Evolutionary conservation across 2,329 filamentous ascomycete species (phyloP).

Genomic region (Calonectria ilicicola): DNA sequence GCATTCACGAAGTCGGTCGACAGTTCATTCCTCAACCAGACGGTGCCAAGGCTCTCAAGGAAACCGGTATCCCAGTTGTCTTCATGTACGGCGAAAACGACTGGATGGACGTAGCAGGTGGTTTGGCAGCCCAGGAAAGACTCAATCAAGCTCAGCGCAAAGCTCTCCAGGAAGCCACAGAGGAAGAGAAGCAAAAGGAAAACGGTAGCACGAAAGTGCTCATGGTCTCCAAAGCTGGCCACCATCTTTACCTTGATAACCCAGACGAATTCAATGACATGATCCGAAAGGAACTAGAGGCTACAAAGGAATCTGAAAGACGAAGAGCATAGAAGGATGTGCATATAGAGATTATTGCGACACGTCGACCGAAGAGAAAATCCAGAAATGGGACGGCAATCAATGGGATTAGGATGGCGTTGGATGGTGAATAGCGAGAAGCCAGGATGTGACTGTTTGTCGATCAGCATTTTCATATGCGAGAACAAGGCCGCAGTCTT

Average conservation of each 20-base stretch:
- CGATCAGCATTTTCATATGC: constrained; percentile 24
- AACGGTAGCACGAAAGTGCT: constrained; percentile 86
- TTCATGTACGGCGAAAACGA: constrained; percentile 98
- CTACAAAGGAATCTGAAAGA: constrained; percentile 53
- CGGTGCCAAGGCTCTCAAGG: constrained; percentile 46
- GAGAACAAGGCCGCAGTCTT: constrained; percentile 23
- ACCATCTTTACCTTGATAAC: constrained; percentile 72
- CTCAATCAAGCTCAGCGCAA: constrained; percentile 76
- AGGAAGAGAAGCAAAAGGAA: constrained; percentile 77
- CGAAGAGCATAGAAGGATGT: constrained; percentile 34
- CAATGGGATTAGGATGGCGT: constrained; percentile 33
- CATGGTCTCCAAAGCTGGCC: constrained; percentile 73
- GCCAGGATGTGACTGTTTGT: constrained; percentile 21
- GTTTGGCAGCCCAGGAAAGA: constrained; percentile 82
- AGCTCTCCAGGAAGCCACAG: constrained; percentile 70
- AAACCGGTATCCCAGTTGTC: constrained; percentile 83
- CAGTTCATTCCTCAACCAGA: constrained; percentile 61
- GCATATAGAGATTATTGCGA: background rate
- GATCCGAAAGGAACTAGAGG: constrained; percentile 65
- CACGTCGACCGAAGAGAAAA: background rate
- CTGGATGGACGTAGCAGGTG: constrained; percentile 97
- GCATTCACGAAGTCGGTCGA: constrained; percentile 89
- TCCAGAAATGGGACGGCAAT: background rate
- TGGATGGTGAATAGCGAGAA: constrained; percentile 22
- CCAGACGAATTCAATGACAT: constrained; percentile 68